phyloP scores from a whole-genome alignment of 2,329 filamentous ascomycete species.

The Leptographium lundbergii region DNA sequence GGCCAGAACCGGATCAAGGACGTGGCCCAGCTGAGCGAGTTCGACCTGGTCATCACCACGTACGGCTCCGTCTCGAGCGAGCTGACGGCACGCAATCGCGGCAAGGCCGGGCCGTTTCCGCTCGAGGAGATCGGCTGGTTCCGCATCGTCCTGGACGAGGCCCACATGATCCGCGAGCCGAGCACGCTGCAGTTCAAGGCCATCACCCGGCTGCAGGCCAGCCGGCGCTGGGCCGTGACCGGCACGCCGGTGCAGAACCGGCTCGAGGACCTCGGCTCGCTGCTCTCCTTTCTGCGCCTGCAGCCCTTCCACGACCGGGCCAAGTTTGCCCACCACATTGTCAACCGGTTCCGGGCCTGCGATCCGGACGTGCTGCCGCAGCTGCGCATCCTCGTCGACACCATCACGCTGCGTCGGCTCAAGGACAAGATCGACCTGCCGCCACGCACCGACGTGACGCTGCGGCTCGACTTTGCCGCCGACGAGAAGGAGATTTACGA shows the following conservation, averaged over 20 bases:
- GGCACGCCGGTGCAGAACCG: slow-evolving; percentile 93
- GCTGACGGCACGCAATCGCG: slow-evolving; percentile 48
- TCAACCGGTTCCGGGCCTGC: slow-evolving; percentile 74
- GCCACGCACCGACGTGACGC: slow-evolving; percentile 56
- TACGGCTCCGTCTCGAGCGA: slow-evolving; percentile 83
- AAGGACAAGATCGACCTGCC: slow-evolving; percentile 87
- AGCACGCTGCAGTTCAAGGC: slow-evolving; percentile 72
- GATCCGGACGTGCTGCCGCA: slow-evolving; percentile 76
- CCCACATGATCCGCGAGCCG: slow-evolving; percentile 84
- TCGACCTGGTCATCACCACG: slow-evolving; percentile 82
- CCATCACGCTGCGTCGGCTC: slow-evolving; percentile 80
- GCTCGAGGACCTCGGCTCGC: slow-evolving; percentile 74
- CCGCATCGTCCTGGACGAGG: slow-evolving; percentile 86
- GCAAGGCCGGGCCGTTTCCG: slow-evolving; percentile 48
- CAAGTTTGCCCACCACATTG: slow-evolving; percentile 68
- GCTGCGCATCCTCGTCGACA: slow-evolving; percentile 79
- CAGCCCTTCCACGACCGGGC: slow-evolving; percentile 70
- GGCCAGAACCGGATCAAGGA: slow-evolving; percentile 64
- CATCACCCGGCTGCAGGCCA: slow-evolving; percentile 65
- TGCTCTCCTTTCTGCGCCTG: slow-evolving; percentile 75
- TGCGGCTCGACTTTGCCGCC: slow-evolving; percentile 61
- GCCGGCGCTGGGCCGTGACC: slow-evolving; percentile 91
- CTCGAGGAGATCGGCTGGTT: slow-evolving; percentile 80
- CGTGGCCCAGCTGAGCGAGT: slow-evolving; percentile 52
- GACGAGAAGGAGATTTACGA: slow-evolving; percentile 72